Base-by-base conservation (phyloP, 1,139 yeast species). In the Tardiomyces digboiensis region DNA sequence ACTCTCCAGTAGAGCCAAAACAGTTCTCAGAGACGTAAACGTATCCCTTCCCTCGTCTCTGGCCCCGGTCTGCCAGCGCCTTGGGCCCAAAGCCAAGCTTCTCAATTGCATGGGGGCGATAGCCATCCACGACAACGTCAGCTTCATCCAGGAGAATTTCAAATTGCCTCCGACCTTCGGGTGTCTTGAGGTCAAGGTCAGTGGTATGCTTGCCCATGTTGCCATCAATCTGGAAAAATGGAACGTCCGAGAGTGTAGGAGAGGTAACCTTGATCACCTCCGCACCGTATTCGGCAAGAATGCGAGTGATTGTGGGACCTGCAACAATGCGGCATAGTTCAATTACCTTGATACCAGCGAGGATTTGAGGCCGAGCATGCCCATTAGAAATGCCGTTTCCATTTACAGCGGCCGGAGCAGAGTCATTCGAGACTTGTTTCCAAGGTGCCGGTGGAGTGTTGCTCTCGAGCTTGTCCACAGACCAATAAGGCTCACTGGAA, bases 191-290 rank as follows among this genome's bases (percentile, higher is more conserved):
- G 45, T 67, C 65, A 29, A 68, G 50, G 0, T 65, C 72, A 18
- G 68, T 47, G 1, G 69, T 62, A 42, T 62, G 57, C 48, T 68
- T 68, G 53, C 66, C 66, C 21, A 72, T 54, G 47, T 66, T 67
- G 21, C 64, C 62, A 29, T 50, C 51, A 2, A 44, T 48, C 12
- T 68, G 68, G 44, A 65, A 67, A 1, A 71, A 71, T 1, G 71
- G 71, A 8, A 72, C 72, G 51, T 68, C 72, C 6, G 72, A 72
- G n/a, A 69, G 57, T 13, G 49, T 50, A 1, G 71, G 72, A 44
- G 66, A 70, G 54, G 68, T 72, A 37, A 68, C 58, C 45, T 68
- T 68, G 43, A 68, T 57, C 21, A 68, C 61, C 33, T 68, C 70
- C 16, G 72, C 72, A 7, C 72, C 72, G 44, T 67, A 54, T 48